Evolutionary conservation across 2,329 filamentous ascomycete genomes (phyloP).

Genomic region (Aureobasidium pullulans): DNA sequence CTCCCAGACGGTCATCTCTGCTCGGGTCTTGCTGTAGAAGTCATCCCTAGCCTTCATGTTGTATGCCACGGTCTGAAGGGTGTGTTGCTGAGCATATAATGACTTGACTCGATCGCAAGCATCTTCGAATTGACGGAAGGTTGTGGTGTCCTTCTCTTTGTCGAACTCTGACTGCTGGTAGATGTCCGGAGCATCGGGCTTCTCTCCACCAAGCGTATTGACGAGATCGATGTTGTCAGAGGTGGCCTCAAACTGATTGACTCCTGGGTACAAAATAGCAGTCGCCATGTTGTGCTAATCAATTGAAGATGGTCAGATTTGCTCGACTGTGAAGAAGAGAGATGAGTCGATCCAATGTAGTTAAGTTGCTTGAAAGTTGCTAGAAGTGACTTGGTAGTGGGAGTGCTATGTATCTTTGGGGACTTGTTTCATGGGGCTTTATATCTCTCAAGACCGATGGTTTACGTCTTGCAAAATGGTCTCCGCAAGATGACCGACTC

Average conservation of each 20-base stretch:
- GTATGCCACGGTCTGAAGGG: slow-evolving; percentile 71
- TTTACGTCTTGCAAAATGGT: too few species aligned
- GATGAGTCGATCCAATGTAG: too few species aligned
- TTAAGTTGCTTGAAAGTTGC: too few species aligned
- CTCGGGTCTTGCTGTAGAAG: slow-evolving; percentile 59
- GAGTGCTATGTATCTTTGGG: slow-evolving; percentile 27
- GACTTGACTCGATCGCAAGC: slow-evolving; percentile 77
- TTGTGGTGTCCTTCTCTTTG: slow-evolving; percentile 66
- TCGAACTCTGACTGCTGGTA: slow-evolving; percentile 61
- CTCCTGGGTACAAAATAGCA: too few species aligned
- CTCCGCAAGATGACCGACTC: too few species aligned
- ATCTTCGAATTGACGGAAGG: slow-evolving; percentile 75
- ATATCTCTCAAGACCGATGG: too few species aligned
- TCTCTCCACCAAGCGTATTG: slow-evolving; percentile 48
- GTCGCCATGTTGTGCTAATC: too few species aligned
- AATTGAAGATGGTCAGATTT: too few species aligned
- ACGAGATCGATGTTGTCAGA: slow-evolving; percentile 54
- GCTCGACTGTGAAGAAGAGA: too few species aligned
- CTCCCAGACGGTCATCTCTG: slow-evolving; percentile 80
- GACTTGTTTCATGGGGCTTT: background rate
- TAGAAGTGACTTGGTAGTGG: too few species aligned
- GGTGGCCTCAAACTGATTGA: slow-evolving; percentile 40
- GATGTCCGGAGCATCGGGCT: slow-evolving; percentile 43
- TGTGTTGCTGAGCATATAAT: slow-evolving; percentile 70
- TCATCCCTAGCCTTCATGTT: slow-evolving; percentile 71